Evolutionary conservation across 2,329 filamentous ascomycete genomes (phyloP), one percentile per base, ranked within the genome.

Genomic region (Cephalotrichum gorgonifer): DNA sequence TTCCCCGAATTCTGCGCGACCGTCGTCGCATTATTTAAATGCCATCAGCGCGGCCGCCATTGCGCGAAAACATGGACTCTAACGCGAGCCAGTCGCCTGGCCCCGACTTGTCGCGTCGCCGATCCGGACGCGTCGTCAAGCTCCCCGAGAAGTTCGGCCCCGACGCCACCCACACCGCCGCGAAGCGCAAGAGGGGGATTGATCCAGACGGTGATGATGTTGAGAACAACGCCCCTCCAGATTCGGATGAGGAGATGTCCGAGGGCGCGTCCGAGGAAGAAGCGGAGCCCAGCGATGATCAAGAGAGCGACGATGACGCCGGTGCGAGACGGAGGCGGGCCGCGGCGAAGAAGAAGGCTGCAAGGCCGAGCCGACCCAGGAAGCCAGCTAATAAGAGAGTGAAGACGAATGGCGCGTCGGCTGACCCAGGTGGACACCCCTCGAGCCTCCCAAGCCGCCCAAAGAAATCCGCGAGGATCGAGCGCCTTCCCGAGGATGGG

Each of bases 51-150:
- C 41, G 33, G 27, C 28, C 20, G 22, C 20, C 47, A 49, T 44
- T 38, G 30, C 43, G 35, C 49, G 70, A 74, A 60, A 73, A 62
- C 55, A 71, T 74, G 66, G 74, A 79, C 57, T 75, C 72, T 59
- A 76, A 75, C 67, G 70, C 73, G 63, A 73, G 69, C 59, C 67
- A 69, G 55, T 74, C 75, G 45, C 71, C 75, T 53, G 72, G 75
- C 49, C 67, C 69, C 53, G 70, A 73, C 53, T 70, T 71, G 59
- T 70, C 73, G 66, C 75, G 76, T 72, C 81, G 83, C 64, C 78
- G 80, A 55, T 86, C 82, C 33, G 79, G 80, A 78, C 80, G 80
- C 78, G 79, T 81, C 69, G 73, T 79, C 53, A 77, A 71, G 60
- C 71, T 70, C 31, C 78, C 79, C 43, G 63, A 74, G 60, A 82